Conservation (phyloP, 140 eudicot genomes). For the Oenanthe javanica region DNA sequence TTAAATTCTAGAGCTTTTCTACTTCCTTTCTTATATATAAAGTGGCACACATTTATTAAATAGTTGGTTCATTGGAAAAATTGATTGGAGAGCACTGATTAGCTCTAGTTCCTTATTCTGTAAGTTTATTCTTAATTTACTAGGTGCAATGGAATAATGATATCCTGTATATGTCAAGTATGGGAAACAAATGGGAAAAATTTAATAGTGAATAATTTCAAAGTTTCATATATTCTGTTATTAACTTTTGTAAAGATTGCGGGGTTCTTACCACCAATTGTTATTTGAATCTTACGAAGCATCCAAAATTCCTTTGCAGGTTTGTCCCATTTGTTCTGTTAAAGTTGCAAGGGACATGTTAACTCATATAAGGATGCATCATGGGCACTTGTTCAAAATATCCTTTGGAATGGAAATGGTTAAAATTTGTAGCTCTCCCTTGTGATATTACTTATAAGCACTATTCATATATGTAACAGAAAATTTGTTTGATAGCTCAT, state of each 20-base stretch:
- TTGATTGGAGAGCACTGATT: neutral
- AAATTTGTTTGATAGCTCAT: neutral
- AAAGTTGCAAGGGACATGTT: slow-evolving; percentile 71
- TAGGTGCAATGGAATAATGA: neutral
- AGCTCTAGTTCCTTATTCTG: neutral
- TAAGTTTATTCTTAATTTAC: neutral
- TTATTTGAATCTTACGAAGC: slow-evolving; percentile 10
- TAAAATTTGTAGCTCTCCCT: neutral
- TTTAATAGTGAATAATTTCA: neutral
- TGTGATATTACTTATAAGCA: neutral
- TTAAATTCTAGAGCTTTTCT: neutral
- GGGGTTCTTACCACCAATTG: neutral
- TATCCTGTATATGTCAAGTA: neutral
- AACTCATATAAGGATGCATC: slow-evolving; percentile 74
- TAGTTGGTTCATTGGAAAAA: neutral
- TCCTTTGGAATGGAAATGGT: slow-evolving; percentile 32
- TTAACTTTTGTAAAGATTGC: neutral
- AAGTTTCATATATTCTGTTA: neutral
- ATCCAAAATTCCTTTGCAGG: slow-evolving; percentile 40
- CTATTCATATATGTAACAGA: neutral
- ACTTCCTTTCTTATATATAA: neutral
- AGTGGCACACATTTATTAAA: neutral
- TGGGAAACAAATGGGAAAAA: neutral
- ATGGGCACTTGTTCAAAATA: slow-evolving; percentile 75
- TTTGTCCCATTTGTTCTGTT: slow-evolving; percentile 71